phyloP scores from a whole-genome alignment of 768 basidiomycete species.

The Tylopilus rubrobrunneus region DNA sequence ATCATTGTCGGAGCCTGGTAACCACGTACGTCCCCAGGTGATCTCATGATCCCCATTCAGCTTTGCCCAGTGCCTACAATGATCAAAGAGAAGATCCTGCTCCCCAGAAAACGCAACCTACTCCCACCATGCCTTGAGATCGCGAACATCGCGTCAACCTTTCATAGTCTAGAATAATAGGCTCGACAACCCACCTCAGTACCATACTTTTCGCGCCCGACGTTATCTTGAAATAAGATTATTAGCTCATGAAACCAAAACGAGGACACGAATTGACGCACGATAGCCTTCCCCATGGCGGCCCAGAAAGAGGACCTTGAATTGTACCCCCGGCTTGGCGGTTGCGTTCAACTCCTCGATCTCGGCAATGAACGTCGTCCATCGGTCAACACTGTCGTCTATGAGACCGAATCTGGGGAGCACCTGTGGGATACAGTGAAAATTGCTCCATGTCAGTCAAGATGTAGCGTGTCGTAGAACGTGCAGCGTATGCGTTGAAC shows the following conservation, averaged over 20 bases:
- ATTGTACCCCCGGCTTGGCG: constrained; percentile 8
- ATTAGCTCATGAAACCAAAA: background rate
- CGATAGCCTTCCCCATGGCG: constrained; percentile 65
- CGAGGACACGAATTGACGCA: constrained; percentile 2
- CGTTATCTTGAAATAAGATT: constrained; percentile 49
- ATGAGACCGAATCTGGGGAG: constrained; percentile 27
- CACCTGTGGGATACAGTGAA: constrained; percentile 1
- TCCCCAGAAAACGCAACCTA: constrained; percentile 26
- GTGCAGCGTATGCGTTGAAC: background rate
- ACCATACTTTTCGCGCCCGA: constrained; percentile 65
- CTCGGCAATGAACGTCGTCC: constrained; percentile 39
- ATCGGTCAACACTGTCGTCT: constrained; percentile 46
- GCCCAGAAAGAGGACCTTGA: constrained; percentile 61
- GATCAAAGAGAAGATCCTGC: background rate
- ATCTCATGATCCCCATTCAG: constrained; percentile 62
- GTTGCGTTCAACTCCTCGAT: constrained; percentile 38
- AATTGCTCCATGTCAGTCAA: background rate
- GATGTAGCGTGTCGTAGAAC: background rate
- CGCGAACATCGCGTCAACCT: background rate
- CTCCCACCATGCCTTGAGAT: constrained; percentile 53
- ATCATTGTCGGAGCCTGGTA: background rate
- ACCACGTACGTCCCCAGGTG: constrained; percentile 66
- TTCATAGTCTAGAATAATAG: background rate
- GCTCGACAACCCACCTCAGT: constrained; percentile 29
- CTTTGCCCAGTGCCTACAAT: constrained; percentile 55